Base-by-base conservation (phyloP, 257 asterid species). In the Nicotiana undulata region DNA sequence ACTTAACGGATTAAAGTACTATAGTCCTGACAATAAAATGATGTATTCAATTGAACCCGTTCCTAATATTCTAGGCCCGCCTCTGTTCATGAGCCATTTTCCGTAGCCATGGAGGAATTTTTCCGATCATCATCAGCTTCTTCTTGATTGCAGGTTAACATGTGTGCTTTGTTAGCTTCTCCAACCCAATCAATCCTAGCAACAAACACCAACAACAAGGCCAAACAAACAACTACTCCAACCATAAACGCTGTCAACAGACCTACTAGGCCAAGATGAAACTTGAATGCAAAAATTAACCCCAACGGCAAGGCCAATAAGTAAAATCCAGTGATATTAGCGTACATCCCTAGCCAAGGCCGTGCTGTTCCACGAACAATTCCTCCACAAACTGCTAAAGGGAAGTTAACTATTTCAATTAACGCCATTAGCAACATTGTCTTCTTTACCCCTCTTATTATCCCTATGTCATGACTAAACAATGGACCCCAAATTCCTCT, bases 321-420 rank as follows among this genome's bases (percentile, higher is more conserved):
- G 74, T 96, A 96, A 53, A 92, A 94, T 9, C 98, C 98, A 3
- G 87, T 83, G 13, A 94, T 60, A 63, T 90, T 92, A 4, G 98
- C 98, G 64, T 91, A 94, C 85, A 84, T 90, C 13, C 92, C 97
- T 8, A 94, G 77, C 90, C 93, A 87, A 16, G 97, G 98, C 80
- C 92, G 40, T 0, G 95, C 98, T 75, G 98, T 96, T 7, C 99
- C 98, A 75, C 98, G 84, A 79, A 92, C 95, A 2, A 96, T 88
- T 60, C 97, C 99, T 1, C 98, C 98, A 15, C 96, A 90, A 70
- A 94, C 99, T 17, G 88, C 88, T 81, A 93, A 59, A 7, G 99
- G 98, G 28, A 93, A 93, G 46, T 95, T 95, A 28, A 91, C 88
- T 40, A 92, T 88, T 55, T 94, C 98, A 55, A 91, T 70, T 3